A percentile compares a stretch with the other conserved stretches of the same genome.
Evolutionary conservation across 768 basidiomycete species (phyloP).

Genomic region (Pholiota conissans): DNA sequence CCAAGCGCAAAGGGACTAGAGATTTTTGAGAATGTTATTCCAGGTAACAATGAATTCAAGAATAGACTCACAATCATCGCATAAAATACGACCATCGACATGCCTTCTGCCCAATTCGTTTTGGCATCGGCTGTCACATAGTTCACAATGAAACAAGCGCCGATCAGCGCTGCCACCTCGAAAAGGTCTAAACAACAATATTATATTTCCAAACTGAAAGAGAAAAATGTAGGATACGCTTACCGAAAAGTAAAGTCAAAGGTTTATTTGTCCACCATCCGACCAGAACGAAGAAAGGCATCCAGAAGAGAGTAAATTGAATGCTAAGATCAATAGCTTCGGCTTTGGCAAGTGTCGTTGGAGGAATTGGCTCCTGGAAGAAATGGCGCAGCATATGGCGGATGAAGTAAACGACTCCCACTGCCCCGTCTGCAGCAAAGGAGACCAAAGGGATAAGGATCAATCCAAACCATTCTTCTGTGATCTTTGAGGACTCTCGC

Average conservation of each 20-base stretch:
- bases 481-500: constrained; percentile 39
- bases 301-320: constrained; percentile 80
- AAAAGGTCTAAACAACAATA: constrained; percentile 51
- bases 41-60: too few species aligned
- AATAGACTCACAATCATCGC: constrained; percentile 61
- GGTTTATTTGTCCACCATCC: constrained; percentile 69
- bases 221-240: constrained; percentile 6
- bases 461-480: constrained; percentile 74
- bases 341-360: constrained; percentile 61
- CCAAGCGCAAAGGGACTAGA: constrained; percentile 64
- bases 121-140: constrained; percentile 78
- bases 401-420: constrained; percentile 59
- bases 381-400: constrained; percentile 41
- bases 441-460: constrained; percentile 72
- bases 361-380: constrained; percentile 40
- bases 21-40: too few species aligned
- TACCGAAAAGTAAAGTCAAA: constrained; percentile 68
- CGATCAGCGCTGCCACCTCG: constrained; percentile 64
- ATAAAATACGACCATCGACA: constrained; percentile 67
- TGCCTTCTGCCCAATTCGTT: constrained; percentile 79
- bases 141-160: constrained; percentile 75
- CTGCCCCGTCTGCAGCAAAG: constrained; percentile 68
- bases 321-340: constrained; percentile 77
- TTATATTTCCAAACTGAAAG: background rate
- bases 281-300: constrained; percentile 67